Evolutionary conservation across 129 eudicot genomes (phyloP), one percentile per base, ranked within the genome.

Genomic region (Flaveria robusta): DNA sequence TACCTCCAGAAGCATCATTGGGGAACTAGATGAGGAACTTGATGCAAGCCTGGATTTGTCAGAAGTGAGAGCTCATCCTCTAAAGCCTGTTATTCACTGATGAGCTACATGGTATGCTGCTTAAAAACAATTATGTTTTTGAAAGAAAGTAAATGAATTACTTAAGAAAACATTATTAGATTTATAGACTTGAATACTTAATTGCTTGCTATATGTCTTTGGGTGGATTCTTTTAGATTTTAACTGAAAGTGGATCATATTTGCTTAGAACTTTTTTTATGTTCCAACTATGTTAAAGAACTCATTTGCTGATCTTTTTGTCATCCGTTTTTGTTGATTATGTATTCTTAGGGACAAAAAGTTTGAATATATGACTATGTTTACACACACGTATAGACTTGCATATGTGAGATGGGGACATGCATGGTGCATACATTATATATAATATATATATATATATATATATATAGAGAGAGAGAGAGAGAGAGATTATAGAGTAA

Each of bases 51-150:
- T 93, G 78, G 90, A 93, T 55, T 72, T 89, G 46, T 86, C 96
- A 5, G 84, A 89, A 74, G 81, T 92, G 63, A 86, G 98, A 83
- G 98, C 91, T 81, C 98, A 92, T 76, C 96, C 98, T 59, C 71
- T 92, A 75, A 92, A 87, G 86, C 98, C 98, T 18, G 91, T 92
- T 52, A 90, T 92, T 79, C 98, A 92, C 64, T 89, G 66, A 83
- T 79, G 70, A 41, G 62, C 51, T 34, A 37, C 50, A 65, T 55
- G 73, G 47, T 66, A 74, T 74, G 71, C 29, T 66, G 49, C 62
- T 49, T 64, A 29, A 46, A 46, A 29, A 20, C 15, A 47, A 29
- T 31, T 18, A 46, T 46, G 39, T 70, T 42, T 58, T 59, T 47
- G 5, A 11, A 31, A 12, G 64, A n/a, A 64, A 47, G 72, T 65